Evolutionary conservation across 441 rosid genomes (phyloP).

Genomic region (Adansonia grandidieri): DNA sequence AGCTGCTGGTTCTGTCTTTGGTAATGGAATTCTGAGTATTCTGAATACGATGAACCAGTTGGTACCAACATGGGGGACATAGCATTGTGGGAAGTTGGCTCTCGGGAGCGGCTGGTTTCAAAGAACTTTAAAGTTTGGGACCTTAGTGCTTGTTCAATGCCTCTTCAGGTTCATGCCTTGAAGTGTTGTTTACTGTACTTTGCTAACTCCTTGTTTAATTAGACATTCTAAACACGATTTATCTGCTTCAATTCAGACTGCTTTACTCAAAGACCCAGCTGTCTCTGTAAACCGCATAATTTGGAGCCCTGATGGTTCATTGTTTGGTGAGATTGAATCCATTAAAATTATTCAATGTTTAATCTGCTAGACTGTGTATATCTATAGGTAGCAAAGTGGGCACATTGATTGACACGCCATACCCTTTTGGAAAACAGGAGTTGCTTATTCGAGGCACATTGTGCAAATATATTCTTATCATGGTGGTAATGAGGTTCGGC

Average conservation of each 20-base stretch:
- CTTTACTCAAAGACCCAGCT: constrained; percentile 81
- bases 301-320: constrained; percentile 32
- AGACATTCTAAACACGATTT: constrained; percentile 24
- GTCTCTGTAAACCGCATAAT: constrained; percentile 64
- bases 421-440: constrained; percentile 25
- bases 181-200: constrained; percentile 22
- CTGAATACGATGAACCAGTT: constrained; percentile 42
- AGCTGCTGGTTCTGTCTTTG: neutral
- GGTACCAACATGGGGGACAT: constrained; percentile 79
- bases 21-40: constrained; percentile 24
- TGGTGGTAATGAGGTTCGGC: neutral
- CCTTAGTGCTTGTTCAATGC: constrained; percentile 50
- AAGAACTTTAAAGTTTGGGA: constrained; percentile 76
- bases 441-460: constrained; percentile 1
- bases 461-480: neutral
- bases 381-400: neutral
- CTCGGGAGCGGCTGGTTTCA: constrained; percentile 56
- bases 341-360: constrained; percentile 26
- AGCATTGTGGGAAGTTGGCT: constrained; percentile 72
- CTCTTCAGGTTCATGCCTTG: constrained; percentile 29
- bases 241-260: constrained; percentile 52
- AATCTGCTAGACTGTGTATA: constrained; percentile 10
- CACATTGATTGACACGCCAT: constrained; percentile 21
- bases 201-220: neutral
- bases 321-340: constrained; percentile 73